A percentile compares a stretch with the other conserved stretches of the same genome.
phyloP scores from a whole-genome alignment of 805 yeast species.

The Wickerhamomyces canadensis region DNA sequence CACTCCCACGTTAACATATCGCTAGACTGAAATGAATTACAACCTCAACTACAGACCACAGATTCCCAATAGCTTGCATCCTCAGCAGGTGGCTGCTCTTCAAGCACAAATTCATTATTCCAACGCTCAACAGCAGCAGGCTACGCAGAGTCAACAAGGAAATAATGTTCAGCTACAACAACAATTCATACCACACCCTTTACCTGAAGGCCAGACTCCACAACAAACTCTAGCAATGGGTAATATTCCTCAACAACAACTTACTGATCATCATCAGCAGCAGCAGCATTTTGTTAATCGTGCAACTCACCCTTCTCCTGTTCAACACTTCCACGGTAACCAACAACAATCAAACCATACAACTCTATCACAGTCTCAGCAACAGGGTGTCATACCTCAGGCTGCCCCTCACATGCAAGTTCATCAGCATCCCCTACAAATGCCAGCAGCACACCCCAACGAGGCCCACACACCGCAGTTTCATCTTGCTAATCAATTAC shows the following conservation, averaged over 20 bases:
- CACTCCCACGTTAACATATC: too few relatives aligned
- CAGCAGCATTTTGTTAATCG: constrained; percentile 1
- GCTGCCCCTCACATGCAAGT: neutral
- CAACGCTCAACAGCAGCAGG: constrained; percentile 7
- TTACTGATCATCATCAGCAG: constrained; percentile 1
- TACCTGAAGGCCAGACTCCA: neutral
- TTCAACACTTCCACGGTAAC: constrained; percentile 2
- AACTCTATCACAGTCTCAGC: constrained; percentile 6
- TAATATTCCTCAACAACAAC: neutral
- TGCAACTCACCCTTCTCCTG: constrained; percentile 1
- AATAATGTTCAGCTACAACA: constrained; percentile 2
- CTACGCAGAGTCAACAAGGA: neutral
- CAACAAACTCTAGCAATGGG: neutral
- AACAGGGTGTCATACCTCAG: constrained; percentile 1
- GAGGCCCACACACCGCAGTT: too few relatives aligned
- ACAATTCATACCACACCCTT: neutral
- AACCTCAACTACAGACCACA: constrained; percentile 2
- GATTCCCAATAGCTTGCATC: constrained; percentile 5
- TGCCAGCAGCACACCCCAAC: constrained; percentile 17
- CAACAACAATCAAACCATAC: neutral
- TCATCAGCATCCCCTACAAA: constrained; percentile 2
- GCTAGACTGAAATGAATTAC: constrained; percentile 3
- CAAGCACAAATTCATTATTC: constrained; percentile 15
- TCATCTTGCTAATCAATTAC: too few relatives aligned
- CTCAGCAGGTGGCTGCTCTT: constrained; percentile 14